Evolutionary conservation across 345 rosid species (phyloP).

Genomic region (Eucalyptus fibrosa): DNA sequence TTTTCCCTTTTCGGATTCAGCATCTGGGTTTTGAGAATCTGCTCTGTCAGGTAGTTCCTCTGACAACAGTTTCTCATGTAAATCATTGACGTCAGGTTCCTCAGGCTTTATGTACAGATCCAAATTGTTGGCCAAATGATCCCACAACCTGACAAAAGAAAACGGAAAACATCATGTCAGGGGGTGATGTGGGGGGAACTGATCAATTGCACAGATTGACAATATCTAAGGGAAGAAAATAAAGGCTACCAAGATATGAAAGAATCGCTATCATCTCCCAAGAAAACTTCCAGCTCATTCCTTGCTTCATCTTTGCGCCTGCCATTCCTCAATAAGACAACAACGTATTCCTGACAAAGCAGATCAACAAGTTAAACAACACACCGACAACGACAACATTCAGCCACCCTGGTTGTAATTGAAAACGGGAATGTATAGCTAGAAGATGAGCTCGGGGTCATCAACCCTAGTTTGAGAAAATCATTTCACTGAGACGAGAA

Average conservation of each 20-base stretch:
- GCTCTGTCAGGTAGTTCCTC: conserved; percentile 15
- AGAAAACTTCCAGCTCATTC: conserved; percentile 78
- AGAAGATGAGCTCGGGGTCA: neutral
- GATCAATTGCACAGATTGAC: neutral
- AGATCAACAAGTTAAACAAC: neutral
- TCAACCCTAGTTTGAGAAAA: neutral
- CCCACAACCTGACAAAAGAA: conserved; percentile 76
- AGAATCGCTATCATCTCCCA: conserved; percentile 82
- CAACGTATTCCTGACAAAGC: conserved; percentile 70
- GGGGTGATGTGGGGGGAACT: neutral
- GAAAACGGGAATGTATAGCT: neutral
- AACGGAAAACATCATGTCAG: neutral
- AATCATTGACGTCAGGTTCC: conserved; percentile 15
- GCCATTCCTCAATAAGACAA: conserved; percentile 83
- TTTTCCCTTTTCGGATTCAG: conserved; percentile 36
- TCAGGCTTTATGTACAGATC: conserved; percentile 40
- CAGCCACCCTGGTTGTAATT: neutral
- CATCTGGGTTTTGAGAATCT: conserved; percentile 14
- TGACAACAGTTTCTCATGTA: conserved; percentile 2
- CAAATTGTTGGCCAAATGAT: conserved; percentile 63
- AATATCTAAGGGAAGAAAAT: neutral
- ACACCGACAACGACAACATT: neutral
- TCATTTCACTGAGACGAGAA: neutral
- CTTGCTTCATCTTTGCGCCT: conserved; percentile 76
- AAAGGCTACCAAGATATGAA: conserved; percentile 68